Base-by-base conservation (phyloP, 2,329 filamentous ascomycete genomes). In the Apiospora rasikravindrae region DNA sequence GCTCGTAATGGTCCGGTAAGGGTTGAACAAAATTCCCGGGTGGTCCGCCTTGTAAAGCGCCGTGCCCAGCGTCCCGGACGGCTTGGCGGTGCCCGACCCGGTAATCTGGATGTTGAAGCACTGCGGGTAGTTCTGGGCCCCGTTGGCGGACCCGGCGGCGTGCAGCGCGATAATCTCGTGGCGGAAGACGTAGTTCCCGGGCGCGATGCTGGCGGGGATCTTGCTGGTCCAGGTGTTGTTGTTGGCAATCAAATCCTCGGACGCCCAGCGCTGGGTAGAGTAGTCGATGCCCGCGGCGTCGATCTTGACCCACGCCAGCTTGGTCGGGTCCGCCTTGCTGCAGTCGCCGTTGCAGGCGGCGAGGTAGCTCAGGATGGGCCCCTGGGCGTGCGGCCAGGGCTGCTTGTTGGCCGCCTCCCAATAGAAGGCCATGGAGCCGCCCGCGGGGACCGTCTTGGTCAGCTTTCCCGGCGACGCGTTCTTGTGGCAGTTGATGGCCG, bases 31-130 rank as follows among this genome's bases (percentile, higher is more conserved):
- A 76, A 91, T 87, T 70, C 89, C 88, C 1, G 87, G 79, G 77
- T 90, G 88, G 69, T 82, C 83, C 69, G 82, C 77, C 44, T 81
- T 88, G 84, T 90, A 90, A 49, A 91, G 84, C 33, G 79, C 79
- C 40, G 86, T 88, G 71, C 86, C 89, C 29, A 84, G 77, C 29
- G 83, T 84, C 71, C 89, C 88, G 22, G 78, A 75, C 29, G 84
- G 83, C 73, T 82, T 81, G 67, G 82, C 84, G 66, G 74, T 77
- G 53, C 88, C 87, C 45, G 81, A 79, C 67, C 87, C 86, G 68
- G 85, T 86, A 74, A 90, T 82, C 76, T 88, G 82, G 74, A 91
- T 77, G 83, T 91, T 90, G 77, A 89, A 80, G 78, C 89, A 87
- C 75, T 86, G 84, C 42, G 85, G 85, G 78, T 87, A 73, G 61